A percentile compares a stretch with the other conserved stretches of the same genome.
These are phyloP conservation scores for Aspergillus nomiae DNA, from an alignment of 2,329 filamentous ascomycete species.

Conservation along the genomic window DNA sequence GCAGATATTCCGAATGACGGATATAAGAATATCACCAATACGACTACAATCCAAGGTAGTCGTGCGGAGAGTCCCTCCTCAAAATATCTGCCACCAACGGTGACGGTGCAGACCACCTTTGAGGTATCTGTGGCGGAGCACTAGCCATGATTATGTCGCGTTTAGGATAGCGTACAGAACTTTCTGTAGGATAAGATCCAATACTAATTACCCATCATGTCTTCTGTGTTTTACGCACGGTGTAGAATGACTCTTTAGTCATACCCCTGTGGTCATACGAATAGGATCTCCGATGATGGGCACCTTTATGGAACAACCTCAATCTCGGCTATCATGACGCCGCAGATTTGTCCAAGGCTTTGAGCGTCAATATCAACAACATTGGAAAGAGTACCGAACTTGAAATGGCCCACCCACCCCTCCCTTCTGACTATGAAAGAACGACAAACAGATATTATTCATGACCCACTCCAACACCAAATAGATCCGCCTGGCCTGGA, in stretches of 20 bases:
- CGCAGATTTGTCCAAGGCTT: neutral
- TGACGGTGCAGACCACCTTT: neutral
- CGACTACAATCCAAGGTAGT: neutral
- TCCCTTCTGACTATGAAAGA: neutral
- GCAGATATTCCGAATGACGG: neutral
- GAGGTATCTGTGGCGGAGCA: neutral
- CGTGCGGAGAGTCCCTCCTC: neutral
- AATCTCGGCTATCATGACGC: neutral
- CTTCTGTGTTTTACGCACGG: neutral
- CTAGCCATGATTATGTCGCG: neutral
- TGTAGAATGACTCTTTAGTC: neutral
- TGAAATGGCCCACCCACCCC: neutral
- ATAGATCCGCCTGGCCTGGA: neutral
- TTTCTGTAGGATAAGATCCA: neutral
- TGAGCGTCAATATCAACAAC: neutral
- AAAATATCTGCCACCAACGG: neutral
- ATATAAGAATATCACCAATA: neutral
- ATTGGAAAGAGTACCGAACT: neutral
- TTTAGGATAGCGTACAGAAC: neutral
- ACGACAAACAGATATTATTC: neutral
- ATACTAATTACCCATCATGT: neutral
- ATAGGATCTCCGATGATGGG: neutral
- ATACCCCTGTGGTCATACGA: neutral
- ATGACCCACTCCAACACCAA: neutral
- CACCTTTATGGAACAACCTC: neutral